Evolutionary conservation across 768 basidiomycete species (phyloP).

Genomic region (Phallus indusiatus): DNA sequence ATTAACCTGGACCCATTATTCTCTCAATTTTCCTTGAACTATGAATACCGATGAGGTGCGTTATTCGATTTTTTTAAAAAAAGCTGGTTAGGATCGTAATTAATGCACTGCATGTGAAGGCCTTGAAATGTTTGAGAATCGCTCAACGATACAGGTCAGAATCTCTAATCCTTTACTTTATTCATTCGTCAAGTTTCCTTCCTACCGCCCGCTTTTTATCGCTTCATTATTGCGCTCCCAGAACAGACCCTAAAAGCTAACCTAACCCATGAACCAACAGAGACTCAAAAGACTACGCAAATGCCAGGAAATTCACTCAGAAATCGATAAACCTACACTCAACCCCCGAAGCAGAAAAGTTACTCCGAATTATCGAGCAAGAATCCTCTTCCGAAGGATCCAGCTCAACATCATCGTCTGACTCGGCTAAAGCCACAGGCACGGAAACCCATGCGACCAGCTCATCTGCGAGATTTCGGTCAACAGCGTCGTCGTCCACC

Average conservation of each 20-base stretch:
- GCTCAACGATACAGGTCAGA: constrained; percentile 7
- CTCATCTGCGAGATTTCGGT: constrained; percentile 58
- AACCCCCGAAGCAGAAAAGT: constrained; percentile 61
- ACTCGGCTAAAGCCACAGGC: constrained; percentile 30
- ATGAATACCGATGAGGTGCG: constrained; percentile 9
- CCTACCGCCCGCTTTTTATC: not conserved
- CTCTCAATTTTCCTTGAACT: not conserved
- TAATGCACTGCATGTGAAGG: not conserved
- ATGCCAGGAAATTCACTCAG: constrained; percentile 81
- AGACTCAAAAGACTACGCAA: constrained; percentile 57
- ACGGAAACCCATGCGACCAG: constrained; percentile 64
- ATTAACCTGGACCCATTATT: not conserved
- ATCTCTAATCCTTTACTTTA: not conserved
- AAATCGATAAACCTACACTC: constrained; percentile 80
- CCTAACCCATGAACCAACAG: not conserved
- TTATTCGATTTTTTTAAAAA: not conserved
- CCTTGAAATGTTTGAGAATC: constrained; percentile 4
- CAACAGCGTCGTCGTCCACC: not conserved
- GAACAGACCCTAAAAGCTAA: too few relatives aligned
- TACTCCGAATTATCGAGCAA: constrained; percentile 56
- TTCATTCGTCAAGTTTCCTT: not conserved
- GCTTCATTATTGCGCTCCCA: not conserved
- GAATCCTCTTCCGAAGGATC: constrained; percentile 26
- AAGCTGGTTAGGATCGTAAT: not conserved
- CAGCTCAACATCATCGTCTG: constrained; percentile 24